These are phyloP conservation scores for Solanum lignicaule DNA, from an alignment of 257 asterid genomes.

Conservation along the genomic window DNA sequence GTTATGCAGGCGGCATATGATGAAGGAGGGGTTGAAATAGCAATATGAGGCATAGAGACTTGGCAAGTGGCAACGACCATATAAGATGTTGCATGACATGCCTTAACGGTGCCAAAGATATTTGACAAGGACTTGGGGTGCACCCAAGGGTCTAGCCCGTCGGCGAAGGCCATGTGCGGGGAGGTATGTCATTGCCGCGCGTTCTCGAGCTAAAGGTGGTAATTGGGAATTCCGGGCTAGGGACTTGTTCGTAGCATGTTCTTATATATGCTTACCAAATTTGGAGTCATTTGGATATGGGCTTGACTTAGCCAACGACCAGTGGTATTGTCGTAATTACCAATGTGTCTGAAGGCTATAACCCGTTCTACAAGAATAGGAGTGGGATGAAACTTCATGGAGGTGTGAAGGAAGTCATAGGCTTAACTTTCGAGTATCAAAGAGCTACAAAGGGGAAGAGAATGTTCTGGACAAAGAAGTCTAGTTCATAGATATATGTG, in stretches of 20 bases:
- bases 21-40: background rate
- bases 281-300: background rate
- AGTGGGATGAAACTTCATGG: background rate
- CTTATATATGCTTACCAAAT: background rate
- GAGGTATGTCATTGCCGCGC: background rate
- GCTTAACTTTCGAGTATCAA: background rate
- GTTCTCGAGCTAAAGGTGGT: background rate
- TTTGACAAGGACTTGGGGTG: background rate
- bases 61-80: background rate
- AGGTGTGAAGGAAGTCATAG: background rate
- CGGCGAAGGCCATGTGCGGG: background rate
- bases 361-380: background rate
- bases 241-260: background rate
- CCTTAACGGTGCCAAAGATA: background rate
- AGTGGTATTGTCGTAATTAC: background rate
- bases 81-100: background rate
- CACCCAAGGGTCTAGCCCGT: background rate
- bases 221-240: background rate
- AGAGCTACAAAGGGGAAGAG: background rate
- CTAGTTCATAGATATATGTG: background rate
- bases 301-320: background rate
- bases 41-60: background rate
- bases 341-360: background rate
- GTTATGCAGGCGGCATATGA: background rate
- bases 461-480: background rate